These are phyloP conservation scores for Stachybotrys chartarum DNA, from an alignment of 2,329 filamentous ascomycete genomes.

Conservation along the genomic window DNA sequence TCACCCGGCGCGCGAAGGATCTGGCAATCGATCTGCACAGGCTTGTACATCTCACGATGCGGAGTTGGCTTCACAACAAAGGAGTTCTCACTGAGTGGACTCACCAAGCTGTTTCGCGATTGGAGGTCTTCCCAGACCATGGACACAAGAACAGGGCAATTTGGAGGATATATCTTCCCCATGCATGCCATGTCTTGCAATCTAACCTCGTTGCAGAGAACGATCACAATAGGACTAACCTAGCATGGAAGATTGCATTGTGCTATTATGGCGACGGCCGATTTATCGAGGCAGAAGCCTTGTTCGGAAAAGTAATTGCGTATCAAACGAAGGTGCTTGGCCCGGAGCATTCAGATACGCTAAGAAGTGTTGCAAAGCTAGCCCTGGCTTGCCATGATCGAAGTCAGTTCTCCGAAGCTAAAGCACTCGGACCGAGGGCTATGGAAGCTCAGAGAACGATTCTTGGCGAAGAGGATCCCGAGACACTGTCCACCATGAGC, in stretches of 20 bases:
- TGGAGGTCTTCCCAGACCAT: background rate
- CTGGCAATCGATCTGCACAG: slow-evolving; percentile 25
- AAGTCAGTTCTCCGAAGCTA: background rate
- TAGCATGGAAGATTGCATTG: slow-evolving; percentile 3
- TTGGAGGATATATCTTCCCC: slow-evolving; percentile 4
- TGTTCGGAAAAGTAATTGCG: background rate
- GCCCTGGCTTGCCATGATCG: background rate
- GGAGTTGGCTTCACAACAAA: slow-evolving; percentile 14
- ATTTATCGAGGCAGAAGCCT: background rate
- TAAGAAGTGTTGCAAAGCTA: background rate
- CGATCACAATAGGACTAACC: background rate
- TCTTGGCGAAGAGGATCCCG: background rate
- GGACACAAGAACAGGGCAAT: background rate
- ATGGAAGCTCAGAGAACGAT: background rate
- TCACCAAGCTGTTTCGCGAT: background rate
- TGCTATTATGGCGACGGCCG: background rate
- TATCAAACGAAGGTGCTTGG: background rate
- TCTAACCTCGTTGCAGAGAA: background rate
- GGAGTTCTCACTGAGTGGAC: slow-evolving; percentile 2
- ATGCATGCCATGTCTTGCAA: slow-evolving; percentile 1
- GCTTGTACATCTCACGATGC: slow-evolving; percentile 23
- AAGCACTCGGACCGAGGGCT: background rate
- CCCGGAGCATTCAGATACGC: background rate
- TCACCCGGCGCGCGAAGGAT: slow-evolving; percentile 12
- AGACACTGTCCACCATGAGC: background rate